Evolutionary conservation across 2,329 filamentous ascomycete species (phyloP).

Genomic region (Leptosphaerulina australis): DNA sequence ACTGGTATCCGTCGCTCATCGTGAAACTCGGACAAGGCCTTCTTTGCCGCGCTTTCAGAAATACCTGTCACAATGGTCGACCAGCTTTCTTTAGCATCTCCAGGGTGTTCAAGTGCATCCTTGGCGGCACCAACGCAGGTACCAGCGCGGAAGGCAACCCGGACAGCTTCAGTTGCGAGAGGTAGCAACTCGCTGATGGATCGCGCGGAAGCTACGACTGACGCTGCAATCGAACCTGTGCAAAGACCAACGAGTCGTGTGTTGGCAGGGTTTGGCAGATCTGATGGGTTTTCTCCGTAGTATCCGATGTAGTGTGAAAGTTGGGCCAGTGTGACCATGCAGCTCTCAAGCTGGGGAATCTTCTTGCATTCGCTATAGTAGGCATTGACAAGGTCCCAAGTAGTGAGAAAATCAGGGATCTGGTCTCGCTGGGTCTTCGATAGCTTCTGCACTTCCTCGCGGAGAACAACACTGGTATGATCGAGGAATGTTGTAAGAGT

Average conservation of each 20-base stretch:
- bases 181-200: constrained; percentile 67
- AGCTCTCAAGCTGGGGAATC: constrained; percentile 68
- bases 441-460: constrained; percentile 64
- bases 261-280: constrained; percentile 57
- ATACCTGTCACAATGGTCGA: constrained; percentile 68
- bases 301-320: constrained; percentile 72
- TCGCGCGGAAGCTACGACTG: constrained; percentile 67
- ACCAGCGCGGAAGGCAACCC: constrained; percentile 70
- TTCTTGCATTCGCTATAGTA: constrained; percentile 65
- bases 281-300: constrained; percentile 61
- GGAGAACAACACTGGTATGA: constrained; percentile 62
- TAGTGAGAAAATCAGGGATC: constrained; percentile 66
- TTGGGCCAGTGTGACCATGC: constrained; percentile 68
- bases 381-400: constrained; percentile 68
- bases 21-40: constrained; percentile 64
- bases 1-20: constrained; percentile 57
- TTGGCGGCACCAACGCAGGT: constrained; percentile 52
- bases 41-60: constrained; percentile 58
- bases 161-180: constrained; percentile 67
- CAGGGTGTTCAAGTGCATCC: constrained; percentile 58
- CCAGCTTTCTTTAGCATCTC: constrained; percentile 66
- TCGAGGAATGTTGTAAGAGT: constrained; percentile 68
- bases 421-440: constrained; percentile 62
- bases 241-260: constrained; percentile 67
- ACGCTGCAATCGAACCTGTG: constrained; percentile 72